These are phyloP conservation scores for Solanum pennellii DNA, from an alignment of 257 asterid species.

Conservation along the genomic window DNA sequence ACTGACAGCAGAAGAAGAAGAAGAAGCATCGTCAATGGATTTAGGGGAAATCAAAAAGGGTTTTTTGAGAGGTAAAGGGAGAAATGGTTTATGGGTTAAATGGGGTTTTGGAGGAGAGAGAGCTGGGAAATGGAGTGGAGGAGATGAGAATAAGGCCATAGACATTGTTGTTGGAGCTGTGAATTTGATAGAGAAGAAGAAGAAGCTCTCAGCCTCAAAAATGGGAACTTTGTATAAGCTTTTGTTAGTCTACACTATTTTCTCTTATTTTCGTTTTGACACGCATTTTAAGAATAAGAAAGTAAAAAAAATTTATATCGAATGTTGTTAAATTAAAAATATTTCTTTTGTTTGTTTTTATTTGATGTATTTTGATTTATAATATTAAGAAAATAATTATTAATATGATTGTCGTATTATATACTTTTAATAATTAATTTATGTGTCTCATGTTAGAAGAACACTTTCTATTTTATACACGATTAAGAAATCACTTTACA, in stretches of 20 bases:
- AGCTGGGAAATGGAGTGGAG: slow-evolving; percentile 35
- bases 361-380: too few relatives aligned
- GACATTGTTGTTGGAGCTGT: slow-evolving; percentile 1
- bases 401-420: too few relatives aligned
- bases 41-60: slow-evolving; percentile 9
- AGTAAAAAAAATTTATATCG: rapidly evolving
- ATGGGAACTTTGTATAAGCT: neutral
- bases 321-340: too few relatives aligned
- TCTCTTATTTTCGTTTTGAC: too few relatives aligned
- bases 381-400: too few relatives aligned
- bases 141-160: slow-evolving; percentile 48
- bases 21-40: slow-evolving; percentile 30
- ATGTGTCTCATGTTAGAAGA: neutral
- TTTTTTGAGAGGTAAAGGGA: slow-evolving; percentile 15
- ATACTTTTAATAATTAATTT: too few relatives aligned
- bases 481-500: too few relatives aligned
- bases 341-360: too few relatives aligned
- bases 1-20: slow-evolving; percentile 25
- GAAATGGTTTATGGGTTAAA: slow-evolving; percentile 9
- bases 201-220: slow-evolving; percentile 31
- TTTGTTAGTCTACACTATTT: too few relatives aligned
- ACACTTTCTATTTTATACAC: too few relatives aligned
- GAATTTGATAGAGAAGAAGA: neutral
- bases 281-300: too few relatives aligned
- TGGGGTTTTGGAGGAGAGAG: slow-evolving; percentile 24